Percentiles rank a stretch among this genome's conserved stretches.
phyloP scores from a whole-genome alignment of 345 rosid species.

The Leavenworthia alabamica region DNA sequence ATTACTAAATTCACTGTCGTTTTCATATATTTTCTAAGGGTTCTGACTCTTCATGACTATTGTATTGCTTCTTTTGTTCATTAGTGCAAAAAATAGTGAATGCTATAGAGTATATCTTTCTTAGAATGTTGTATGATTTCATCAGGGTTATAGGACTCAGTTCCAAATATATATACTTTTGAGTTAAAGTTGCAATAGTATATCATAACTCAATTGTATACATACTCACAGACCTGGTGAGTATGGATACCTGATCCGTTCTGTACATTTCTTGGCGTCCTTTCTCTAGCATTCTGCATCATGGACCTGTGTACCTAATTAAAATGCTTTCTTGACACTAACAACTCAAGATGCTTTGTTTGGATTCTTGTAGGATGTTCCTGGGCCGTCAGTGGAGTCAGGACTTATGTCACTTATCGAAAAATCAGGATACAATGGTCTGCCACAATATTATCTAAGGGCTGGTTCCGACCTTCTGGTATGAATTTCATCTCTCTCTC shows the following conservation, averaged over 20 bases:
- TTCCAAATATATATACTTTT: neutral
- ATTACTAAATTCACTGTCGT: neutral
- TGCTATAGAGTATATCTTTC: neutral
- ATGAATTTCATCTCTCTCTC: constrained; percentile 24
- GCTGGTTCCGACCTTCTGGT: constrained; percentile 91
- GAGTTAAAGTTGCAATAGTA: neutral
- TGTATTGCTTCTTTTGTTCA: neutral
- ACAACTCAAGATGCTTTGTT: constrained; percentile 8
- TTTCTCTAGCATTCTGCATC: constrained; percentile 14
- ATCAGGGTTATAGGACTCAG: neutral
- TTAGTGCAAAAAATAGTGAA: neutral
- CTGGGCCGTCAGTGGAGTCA: constrained; percentile 57
- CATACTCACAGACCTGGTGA: neutral
- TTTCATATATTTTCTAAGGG: neutral
- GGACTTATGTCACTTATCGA: constrained; percentile 52
- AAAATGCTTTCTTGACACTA: neutral
- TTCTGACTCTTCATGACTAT: neutral
- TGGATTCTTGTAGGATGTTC: constrained; percentile 49
- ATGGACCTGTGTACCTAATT: neutral
- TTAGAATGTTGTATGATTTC: constrained; percentile 1
- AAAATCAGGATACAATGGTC: constrained; percentile 58
- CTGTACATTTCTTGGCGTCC: neutral
- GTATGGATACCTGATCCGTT: constrained; percentile 8
- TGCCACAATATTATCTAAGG: constrained; percentile 63
- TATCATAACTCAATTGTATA: neutral